Conservation (phyloP, 129 eudicot species). For the Chrysanthemum makinoi region DNA sequence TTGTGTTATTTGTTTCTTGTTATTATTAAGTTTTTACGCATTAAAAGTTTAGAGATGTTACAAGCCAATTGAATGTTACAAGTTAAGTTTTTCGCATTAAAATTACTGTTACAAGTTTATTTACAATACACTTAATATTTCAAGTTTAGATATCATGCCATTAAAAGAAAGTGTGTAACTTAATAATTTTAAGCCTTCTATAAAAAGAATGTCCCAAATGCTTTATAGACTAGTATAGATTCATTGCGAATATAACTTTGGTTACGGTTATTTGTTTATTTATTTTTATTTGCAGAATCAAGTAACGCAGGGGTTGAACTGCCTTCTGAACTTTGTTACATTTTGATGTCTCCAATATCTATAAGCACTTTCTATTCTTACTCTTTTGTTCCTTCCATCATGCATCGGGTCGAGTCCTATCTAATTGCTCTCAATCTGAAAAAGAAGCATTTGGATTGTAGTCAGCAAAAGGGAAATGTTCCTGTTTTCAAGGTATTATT, state of each 20-base stretch:
- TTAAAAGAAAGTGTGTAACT: too few relatives aligned
- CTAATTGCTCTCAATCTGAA: conserved; percentile 64
- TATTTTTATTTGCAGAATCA: conserved; percentile 46
- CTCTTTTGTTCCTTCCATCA: conserved; percentile 67
- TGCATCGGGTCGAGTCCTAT: conserved; percentile 85
- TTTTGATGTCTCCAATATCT: conserved; percentile 77
- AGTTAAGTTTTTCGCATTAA: too few relatives aligned
- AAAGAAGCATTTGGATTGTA: conserved; percentile 43
- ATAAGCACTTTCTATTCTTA: conserved; percentile 55
- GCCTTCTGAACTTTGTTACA: conserved; percentile 76
- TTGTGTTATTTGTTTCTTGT: too few relatives aligned
- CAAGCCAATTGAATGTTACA: too few relatives aligned
- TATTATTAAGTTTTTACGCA: too few relatives aligned
- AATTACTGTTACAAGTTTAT: too few relatives aligned
- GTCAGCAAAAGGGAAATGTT: conserved; percentile 42
- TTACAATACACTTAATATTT: too few relatives aligned
- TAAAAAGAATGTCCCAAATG: too few relatives aligned
- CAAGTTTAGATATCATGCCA: too few relatives aligned
- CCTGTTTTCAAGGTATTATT: conserved; percentile 53
- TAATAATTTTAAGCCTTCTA: too few relatives aligned
- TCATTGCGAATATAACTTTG: background rate
- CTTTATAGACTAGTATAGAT: too few relatives aligned
- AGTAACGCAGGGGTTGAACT: conserved; percentile 55
- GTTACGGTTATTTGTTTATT: background rate
- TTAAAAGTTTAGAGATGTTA: too few relatives aligned